Evolutionary conservation across 169 alveolate genomes (phyloP), one percentile per base, ranked within the genome.

Genomic region (Besnoitia besnoiti): DNA sequence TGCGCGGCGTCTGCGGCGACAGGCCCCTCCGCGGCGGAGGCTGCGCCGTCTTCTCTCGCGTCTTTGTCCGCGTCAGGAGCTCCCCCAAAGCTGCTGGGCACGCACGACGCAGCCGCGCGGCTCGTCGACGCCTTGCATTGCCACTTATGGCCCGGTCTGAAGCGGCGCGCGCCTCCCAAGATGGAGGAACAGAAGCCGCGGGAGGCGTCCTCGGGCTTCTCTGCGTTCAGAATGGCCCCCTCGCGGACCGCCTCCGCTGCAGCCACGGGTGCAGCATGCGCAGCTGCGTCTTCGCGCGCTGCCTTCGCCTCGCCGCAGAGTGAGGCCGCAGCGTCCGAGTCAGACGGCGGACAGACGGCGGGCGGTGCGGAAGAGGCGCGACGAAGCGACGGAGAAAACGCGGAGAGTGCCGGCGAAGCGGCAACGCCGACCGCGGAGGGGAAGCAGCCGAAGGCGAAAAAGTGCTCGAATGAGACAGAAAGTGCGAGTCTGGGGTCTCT

Each of bases 91-190:
- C 82, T 73, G 39, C 44, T 37, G 82, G 82, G 47, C 2, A 27
- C 82, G 24, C 82, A 73, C 40, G 47, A n/a, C 14, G 82, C 47
- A 19, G n/a, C n/a, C 44, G 46, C n/a, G 55, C 50, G 87, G 0
- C 87, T 77, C 59, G 87, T 77, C 37, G 87, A 77, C 37, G 87
- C 87, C 33, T 35, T 77, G 4, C 87, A 77, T 55, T 77, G 87
- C 30, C 87, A 77, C 55, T 2, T 44, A 39, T 77, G 87, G 87
- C 87, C 87, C 42, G 40, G 40, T 39, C 12, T 77, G 87, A 10
- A n/a, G 82, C 82, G 82, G 5, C 82, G 82, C 67, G 67, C 67
- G 30, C 67, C 67, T 3, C 7, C 67, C 4, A 55, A 55, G 24
- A 3, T 0, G 67, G 3, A 0, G 3, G 67, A 3, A 55, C 33